phyloP scores from a whole-genome alignment of 2,329 filamentous ascomycete species.

The Curvularia verruculosa region DNA sequence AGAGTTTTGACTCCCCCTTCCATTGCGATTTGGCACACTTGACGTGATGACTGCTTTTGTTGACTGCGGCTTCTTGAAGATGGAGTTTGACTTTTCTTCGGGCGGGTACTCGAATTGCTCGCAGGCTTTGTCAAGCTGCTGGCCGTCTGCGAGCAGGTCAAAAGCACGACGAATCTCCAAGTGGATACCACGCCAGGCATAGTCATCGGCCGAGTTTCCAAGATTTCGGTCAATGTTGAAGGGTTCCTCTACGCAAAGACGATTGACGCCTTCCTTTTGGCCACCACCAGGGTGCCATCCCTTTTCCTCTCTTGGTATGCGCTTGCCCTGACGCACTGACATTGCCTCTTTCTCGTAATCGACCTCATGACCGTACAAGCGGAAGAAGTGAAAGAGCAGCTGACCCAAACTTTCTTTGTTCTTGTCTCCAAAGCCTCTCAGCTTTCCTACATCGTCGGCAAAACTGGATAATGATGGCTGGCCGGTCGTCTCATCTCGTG shows the following conservation, averaged over 20 bases:
- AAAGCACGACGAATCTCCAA: slow-evolving; percentile 88
- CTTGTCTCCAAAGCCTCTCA: slow-evolving; percentile 74
- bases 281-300: slow-evolving; percentile 73
- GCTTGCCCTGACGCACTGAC: slow-evolving; percentile 80
- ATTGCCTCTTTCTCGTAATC: slow-evolving; percentile 85
- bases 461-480: slow-evolving; percentile 70
- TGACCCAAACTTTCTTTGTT: slow-evolving; percentile 85
- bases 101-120: slow-evolving; percentile 88
- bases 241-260: slow-evolving; percentile 93
- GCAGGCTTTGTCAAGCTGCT: slow-evolving; percentile 81
- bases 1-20: slow-evolving; percentile 53
- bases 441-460: slow-evolving; percentile 79
- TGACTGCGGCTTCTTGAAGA: slow-evolving; percentile 60
- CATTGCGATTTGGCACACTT: slow-evolving; percentile 56
- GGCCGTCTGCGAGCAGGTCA: slow-evolving; percentile 73
- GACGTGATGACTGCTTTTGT: slow-evolving; percentile 61
- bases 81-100: slow-evolving; percentile 66
- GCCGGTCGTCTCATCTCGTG: slow-evolving; percentile 67
- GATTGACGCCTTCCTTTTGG: slow-evolving; percentile 64
- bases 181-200: slow-evolving; percentile 89
- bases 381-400: slow-evolving; percentile 94
- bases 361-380: slow-evolving; percentile 91
- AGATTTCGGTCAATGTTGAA: slow-evolving; percentile 91
- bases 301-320: slow-evolving; percentile 83
- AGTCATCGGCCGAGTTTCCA: slow-evolving; percentile 95